Base-by-base conservation (phyloP, 2,329 filamentous ascomycete genomes). In the Chaetothyriales sp. region DNA sequence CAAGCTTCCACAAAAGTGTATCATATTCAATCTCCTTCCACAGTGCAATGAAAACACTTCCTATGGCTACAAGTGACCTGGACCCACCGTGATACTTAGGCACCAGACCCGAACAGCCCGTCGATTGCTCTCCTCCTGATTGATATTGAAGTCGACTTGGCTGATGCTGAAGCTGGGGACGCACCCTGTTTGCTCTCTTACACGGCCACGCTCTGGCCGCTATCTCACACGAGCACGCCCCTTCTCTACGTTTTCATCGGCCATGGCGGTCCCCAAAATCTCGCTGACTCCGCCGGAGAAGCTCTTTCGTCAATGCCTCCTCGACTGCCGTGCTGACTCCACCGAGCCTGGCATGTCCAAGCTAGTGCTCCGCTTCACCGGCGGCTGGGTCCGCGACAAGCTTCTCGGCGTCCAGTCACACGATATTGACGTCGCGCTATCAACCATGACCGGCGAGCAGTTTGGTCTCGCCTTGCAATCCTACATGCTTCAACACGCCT, bases 341-440 rank as follows among this genome's bases (percentile, higher is more conserved):
- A 43, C 50, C n/a, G 51, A 54, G 5, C 51, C 56, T 7, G 59
- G 59, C 2, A 61, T 61, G 59, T 54, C 57, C 25, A 51, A 52
- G n/a, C 67, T 71, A 3, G 65, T 71, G 9, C 59, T 75, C 19
- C 66, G 73, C 8, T 74, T 73, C 50, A 73, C 71, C 22, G 72
- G 72, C 29, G 72, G 72, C 25, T 75, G 72, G 72, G 72, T 75
- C 43, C 66, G 72, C 44, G 72, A 75, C 62, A 74, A 74, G 61
- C 58, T 75, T 20, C 64, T 74, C 5, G 72, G 72, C 5, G 60
- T 68, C 2, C 63, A 63, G 18, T 74, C 71, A 53, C 66, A 72
- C 56, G 72, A 75, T 54, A 73, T 75, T 47, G 72, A 75, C 55
- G 69, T 74, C 40, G 70, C 67, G 13, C 72, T 75, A 47, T 71